A percentile compares a stretch with the other conserved stretches of the same genome.
phyloP scores from a whole-genome alignment of 139 green algal genomes.

The Coelastrella sp. region DNA sequence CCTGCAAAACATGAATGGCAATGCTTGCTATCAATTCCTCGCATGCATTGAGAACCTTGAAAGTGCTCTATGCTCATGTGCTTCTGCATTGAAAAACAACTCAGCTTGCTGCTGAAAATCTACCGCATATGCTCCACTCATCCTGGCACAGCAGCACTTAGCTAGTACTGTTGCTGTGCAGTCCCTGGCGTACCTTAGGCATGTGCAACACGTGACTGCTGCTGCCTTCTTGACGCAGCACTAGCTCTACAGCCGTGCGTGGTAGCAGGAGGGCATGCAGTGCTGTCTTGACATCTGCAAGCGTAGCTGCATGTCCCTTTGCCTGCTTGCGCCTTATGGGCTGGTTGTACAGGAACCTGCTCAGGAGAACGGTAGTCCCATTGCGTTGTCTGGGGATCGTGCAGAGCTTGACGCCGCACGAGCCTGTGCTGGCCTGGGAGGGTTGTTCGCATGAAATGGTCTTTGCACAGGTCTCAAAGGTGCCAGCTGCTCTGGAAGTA shows the following conservation, averaged over 20 bases:
- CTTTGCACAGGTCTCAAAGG: slow-evolving; percentile 35
- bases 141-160: not conserved
- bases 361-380: slow-evolving; percentile 33
- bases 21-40: not conserved
- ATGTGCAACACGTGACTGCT: slow-evolving; percentile 5
- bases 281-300: slow-evolving; percentile 6
- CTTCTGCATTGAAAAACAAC: not conserved
- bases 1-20: slow-evolving; percentile 15
- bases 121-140: not conserved
- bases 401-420: not conserved
- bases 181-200: not conserved
- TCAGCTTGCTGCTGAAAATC: not conserved
- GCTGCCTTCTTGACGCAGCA: slow-evolving; percentile 19
- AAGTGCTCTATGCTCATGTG: not conserved
- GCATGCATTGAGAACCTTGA: too few relatives aligned
- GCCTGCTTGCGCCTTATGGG: slow-evolving; percentile 27
- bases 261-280: slow-evolving; percentile 24
- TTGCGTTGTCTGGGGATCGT: not conserved
- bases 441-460: not conserved
- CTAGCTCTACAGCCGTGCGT: slow-evolving; percentile 26
- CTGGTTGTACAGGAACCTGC: slow-evolving; percentile 15
- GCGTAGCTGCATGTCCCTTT: not conserved
- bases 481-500: not conserved
- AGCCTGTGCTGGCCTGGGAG: not conserved
- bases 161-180: not conserved